Base-by-base conservation (phyloP, 176 grass and related monocot species). In the Musa beccarii region DNA sequence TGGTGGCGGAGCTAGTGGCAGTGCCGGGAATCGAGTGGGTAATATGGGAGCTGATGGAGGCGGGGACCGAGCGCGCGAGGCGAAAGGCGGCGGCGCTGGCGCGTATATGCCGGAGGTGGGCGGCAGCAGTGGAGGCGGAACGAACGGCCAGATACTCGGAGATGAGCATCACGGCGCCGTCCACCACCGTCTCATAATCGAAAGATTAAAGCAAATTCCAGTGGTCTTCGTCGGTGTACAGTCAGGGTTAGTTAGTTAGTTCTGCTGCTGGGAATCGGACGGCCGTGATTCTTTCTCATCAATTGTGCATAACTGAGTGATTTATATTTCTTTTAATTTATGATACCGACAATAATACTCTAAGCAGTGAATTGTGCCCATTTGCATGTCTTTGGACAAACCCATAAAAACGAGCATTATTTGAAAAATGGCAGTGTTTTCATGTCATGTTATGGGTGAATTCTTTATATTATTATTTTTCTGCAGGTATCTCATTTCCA, bases 21-120 rank as follows among this genome's bases (percentile, higher is more conserved):
- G 17, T 51, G 9, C 68, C 68, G 12, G 68, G 68, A 19, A 70
- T 70, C 43, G 43, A 70, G 8, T 70, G 68, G 68, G 68, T 51
- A 16, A 70, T 70, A 50, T 70, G 34, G 34, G 68, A 70, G 15
- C 29, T 70, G 34, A 70, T 70, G 68, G 68, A 14, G 68, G 68
- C 68, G 2, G 68, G 68, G 9, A 70, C 68, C 9, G 68, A 70
- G 49, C 68, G 68, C 6, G 68, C 68, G 11, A 70, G 29, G 68
- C 68, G 68, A 17, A 70, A 70, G 16, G 68, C 68, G 2, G 49
- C 68, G 17, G 17, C 68, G 7, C 68, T 70, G 17, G 43, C 17
- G 1, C 34, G 68, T 15, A 70, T 70, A 10, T 70, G 34, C 68
- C 49, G 68, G 26, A 25, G 68, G 17, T 70, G 43, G 43, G 49